Conservation (phyloP, 345 rosid genomes). For the Eucalyptus curtisii region DNA sequence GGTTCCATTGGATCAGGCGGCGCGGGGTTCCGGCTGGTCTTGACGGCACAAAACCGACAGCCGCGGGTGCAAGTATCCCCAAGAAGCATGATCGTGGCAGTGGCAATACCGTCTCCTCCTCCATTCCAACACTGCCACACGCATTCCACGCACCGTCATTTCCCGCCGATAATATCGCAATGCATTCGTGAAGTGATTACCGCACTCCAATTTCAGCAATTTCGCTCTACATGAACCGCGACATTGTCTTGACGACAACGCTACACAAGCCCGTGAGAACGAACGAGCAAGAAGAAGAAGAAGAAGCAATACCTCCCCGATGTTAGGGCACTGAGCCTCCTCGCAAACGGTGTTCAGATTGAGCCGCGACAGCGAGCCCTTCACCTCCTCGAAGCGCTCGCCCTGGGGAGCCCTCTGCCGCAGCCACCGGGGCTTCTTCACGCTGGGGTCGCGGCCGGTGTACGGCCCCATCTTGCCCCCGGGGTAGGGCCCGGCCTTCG, state of each 20-base stretch:
- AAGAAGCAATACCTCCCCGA: slow-evolving; percentile 51
- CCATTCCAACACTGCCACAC: slow-evolving; percentile 90
- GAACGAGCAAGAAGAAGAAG: not conserved
- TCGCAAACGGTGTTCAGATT: slow-evolving; percentile 91
- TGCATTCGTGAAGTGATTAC: not conserved
- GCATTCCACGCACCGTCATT: not conserved
- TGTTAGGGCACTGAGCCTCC: slow-evolving; percentile 98
- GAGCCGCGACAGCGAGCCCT: slow-evolving; percentile 56
- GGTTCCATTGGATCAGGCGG: slow-evolving; percentile 97
- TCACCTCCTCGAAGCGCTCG: slow-evolving; percentile 60
- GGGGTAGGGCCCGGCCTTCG: slow-evolving; percentile 31
- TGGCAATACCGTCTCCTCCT: slow-evolving; percentile 91
- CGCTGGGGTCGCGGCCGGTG: slow-evolving; percentile 81
- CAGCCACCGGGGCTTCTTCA: slow-evolving; percentile 82
- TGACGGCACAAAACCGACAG: slow-evolving; percentile 98
- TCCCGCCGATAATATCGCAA: not conserved
- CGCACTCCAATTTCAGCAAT: not conserved
- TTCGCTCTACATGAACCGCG: not conserved
- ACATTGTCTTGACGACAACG: not conserved
- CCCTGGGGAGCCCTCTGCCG: slow-evolving; percentile 95
- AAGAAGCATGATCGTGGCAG: slow-evolving; percentile 93
- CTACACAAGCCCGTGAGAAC: not conserved
- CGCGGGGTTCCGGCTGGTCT: slow-evolving; percentile 85
- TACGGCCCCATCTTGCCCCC: slow-evolving; percentile 36
- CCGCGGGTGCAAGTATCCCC: slow-evolving; percentile 99